Percentiles rank a stretch among this genome's conserved stretches.
These are phyloP conservation scores for Immersiella caudata DNA, from an alignment of 495 filamentous ascomycete species.

Conservation along the genomic window DNA sequence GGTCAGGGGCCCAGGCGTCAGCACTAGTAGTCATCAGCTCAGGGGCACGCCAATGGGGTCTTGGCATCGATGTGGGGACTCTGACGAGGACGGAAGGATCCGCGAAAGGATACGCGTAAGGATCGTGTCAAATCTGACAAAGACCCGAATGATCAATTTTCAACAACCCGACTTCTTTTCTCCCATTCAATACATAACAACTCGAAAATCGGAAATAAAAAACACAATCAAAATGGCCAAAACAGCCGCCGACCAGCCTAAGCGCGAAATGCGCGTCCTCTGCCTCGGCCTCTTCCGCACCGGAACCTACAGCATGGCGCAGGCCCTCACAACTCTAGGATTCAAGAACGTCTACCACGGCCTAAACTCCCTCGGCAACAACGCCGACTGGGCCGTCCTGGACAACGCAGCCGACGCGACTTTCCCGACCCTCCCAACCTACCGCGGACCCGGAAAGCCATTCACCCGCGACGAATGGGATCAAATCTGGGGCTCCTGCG, in stretches of 20 bases:
- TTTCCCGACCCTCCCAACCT: slow-evolving; percentile 22
- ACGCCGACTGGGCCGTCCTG: slow-evolving; percentile 25
- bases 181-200: too few relatives aligned
- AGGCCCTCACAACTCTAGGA: slow-evolving; percentile 28
- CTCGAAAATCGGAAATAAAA: too few relatives aligned
- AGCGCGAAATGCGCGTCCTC: slow-evolving; percentile 16
- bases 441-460: slow-evolving; percentile 6
- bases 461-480: slow-evolving; percentile 45
- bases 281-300: slow-evolving; percentile 25
- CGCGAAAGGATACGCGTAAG: too few relatives aligned
- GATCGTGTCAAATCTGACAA: too few relatives aligned
- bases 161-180: too few relatives aligned
- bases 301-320: slow-evolving; percentile 29
- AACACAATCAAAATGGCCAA: slow-evolving; percentile 10
- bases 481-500: slow-evolving; percentile 42
- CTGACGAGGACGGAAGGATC: too few relatives aligned
- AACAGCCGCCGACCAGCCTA: not conserved
- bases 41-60: too few relatives aligned
- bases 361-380: slow-evolving; percentile 9
- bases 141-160: too few relatives aligned
- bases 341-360: slow-evolving; percentile 30
- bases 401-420: slow-evolving; percentile 32
- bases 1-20: too few relatives aligned
- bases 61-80: too few relatives aligned
- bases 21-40: too few relatives aligned